phyloP scores from a whole-genome alignment of 192 early-diverging fungal genomes.

The Spizellomyces sp. region DNA sequence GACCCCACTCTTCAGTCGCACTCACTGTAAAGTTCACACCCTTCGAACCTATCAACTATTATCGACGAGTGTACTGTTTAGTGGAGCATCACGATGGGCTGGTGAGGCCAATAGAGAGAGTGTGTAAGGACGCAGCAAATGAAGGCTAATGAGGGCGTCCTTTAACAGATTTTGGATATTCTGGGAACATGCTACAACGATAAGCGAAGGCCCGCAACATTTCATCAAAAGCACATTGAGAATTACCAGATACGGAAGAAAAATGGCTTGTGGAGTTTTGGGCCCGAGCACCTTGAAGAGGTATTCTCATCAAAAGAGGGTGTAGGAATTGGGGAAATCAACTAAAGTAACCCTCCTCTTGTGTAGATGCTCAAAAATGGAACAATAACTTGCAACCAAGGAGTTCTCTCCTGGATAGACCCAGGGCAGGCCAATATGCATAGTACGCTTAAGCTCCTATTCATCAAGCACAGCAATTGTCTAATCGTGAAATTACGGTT shows the following conservation, averaged over 20 bases:
- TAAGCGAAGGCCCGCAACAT: slow-evolving; percentile 57
- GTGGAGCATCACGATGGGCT: slow-evolving; percentile 59
- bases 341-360: not conserved
- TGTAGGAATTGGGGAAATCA: not conserved
- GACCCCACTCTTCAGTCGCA: slow-evolving; percentile 52
- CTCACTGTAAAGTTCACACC: slow-evolving; percentile 56
- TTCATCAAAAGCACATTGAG: slow-evolving; percentile 45
- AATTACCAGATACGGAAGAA: slow-evolving; percentile 46
- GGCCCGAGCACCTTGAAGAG: slow-evolving; percentile 64
- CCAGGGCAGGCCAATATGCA: slow-evolving; percentile 7
- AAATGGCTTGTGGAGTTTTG: slow-evolving; percentile 54
- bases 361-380: slow-evolving; percentile 49
- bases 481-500: too few relatives aligned
- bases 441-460: not conserved
- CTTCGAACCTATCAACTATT: slow-evolving; percentile 58
- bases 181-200: slow-evolving; percentile 62
- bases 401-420: slow-evolving; percentile 35
- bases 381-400: slow-evolving; percentile 36
- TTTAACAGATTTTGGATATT: slow-evolving; percentile 48
- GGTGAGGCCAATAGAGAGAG: slow-evolving; percentile 15
- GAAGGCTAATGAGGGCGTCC: not conserved
- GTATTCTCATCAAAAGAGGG: slow-evolving; percentile 13
- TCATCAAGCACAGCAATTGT: too few relatives aligned
- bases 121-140: not conserved
- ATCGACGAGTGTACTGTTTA: slow-evolving; percentile 57